phyloP scores from a whole-genome alignment of 441 rosid species.

The Lepidium campestre region DNA sequence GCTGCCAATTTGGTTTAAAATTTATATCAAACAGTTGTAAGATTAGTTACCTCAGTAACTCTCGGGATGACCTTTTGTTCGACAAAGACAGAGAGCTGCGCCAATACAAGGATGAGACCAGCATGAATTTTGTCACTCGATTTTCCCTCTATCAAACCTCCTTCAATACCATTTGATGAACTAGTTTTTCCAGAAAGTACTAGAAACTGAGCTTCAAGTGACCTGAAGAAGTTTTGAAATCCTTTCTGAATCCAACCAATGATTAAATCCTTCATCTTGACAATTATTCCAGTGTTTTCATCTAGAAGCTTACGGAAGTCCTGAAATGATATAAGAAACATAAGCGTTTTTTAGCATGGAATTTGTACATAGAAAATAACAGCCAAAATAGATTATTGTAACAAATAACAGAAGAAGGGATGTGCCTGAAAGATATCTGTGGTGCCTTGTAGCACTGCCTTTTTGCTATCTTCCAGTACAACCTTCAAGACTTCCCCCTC shows the following conservation, averaged over 20 bases:
- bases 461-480: conserved; percentile 73
- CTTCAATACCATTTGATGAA: conserved; percentile 34
- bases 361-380: background rate
- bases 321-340: conserved; percentile 34
- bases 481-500: conserved; percentile 54
- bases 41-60: conserved; percentile 74
- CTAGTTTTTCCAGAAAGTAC: conserved; percentile 69
- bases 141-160: conserved; percentile 41
- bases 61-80: conserved; percentile 87
- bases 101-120: conserved; percentile 79
- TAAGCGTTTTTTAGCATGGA: background rate
- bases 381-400: background rate
- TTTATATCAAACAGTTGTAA: conserved; percentile 8
- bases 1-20: background rate
- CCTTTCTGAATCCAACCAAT: conserved; percentile 89
- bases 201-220: conserved; percentile 58
- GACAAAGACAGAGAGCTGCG: conserved; percentile 79
- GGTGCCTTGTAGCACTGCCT: conserved; percentile 81
- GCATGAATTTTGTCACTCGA: conserved; percentile 52
- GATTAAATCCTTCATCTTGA: conserved; percentile 57
- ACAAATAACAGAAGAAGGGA: conserved; percentile 4
- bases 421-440: conserved; percentile 72
- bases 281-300: conserved; percentile 52
- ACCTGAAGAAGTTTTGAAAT: conserved; percentile 81
- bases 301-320: conserved; percentile 76